Evolutionary conservation across 345 rosid species (phyloP).

Genomic region (Brassica nigra): DNA sequence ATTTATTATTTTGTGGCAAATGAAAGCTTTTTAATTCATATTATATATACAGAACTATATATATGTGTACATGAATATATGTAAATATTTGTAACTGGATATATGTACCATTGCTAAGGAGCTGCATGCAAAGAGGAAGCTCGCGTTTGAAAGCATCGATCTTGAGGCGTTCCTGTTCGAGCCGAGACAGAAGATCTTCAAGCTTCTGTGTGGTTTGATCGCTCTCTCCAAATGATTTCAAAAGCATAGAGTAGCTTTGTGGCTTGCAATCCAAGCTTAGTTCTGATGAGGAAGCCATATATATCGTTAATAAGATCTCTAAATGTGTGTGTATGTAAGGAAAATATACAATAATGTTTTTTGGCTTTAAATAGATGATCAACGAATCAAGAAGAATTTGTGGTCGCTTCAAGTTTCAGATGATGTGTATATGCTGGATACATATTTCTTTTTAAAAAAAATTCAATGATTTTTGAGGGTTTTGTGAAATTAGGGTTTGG

Average conservation of each 20-base stretch:
- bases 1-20: background rate
- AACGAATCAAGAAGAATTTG: slow-evolving; percentile 27
- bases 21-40: background rate
- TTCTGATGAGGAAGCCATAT: slow-evolving; percentile 82
- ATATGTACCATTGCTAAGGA: slow-evolving; percentile 78
- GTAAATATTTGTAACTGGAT: background rate
- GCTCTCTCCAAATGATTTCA: slow-evolving; percentile 76
- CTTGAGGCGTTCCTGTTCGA: slow-evolving; percentile 93
- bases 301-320: slow-evolving; percentile 15
- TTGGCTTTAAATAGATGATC: slow-evolving; percentile 12
- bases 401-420: slow-evolving; percentile 23
- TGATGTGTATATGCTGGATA: slow-evolving; percentile 20
- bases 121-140: slow-evolving; percentile 99
- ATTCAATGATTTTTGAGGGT: slow-evolving; percentile 34
- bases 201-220: slow-evolving; percentile 73
- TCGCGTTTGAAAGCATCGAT: slow-evolving; percentile 99
- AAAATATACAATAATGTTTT: slow-evolving; percentile 12
- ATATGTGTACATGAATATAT: background rate
- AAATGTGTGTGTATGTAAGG: slow-evolving; percentile 13
- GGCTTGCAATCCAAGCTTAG: slow-evolving; percentile 84
- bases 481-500: slow-evolving; percentile 40
- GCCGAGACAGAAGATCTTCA: slow-evolving; percentile 78
- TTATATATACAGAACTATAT: background rate
- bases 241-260: slow-evolving; percentile 80
- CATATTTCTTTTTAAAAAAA: slow-evolving; percentile 4